Conservation (phyloP, 108 stramenopile genomes). For the Fragilariopsis cylindrus region DNA sequence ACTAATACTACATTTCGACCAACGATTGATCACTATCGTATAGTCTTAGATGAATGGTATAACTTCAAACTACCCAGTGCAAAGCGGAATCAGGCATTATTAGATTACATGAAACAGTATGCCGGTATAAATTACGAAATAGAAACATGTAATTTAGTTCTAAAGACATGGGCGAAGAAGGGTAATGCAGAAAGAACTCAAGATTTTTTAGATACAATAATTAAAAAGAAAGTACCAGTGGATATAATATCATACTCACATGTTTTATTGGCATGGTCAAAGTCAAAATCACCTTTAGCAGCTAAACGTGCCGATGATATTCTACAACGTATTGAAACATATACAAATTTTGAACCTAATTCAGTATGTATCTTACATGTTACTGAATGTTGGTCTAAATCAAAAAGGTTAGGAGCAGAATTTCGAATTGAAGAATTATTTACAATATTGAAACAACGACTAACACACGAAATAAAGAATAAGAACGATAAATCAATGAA, state of each 20-base stretch:
- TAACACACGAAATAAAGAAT: background rate
- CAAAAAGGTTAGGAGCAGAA: conserved; percentile 18
- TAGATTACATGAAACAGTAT: conserved; percentile 11
- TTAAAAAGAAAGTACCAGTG: background rate
- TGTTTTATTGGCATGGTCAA: conserved; percentile 6
- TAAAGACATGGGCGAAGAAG: conserved; percentile 18
- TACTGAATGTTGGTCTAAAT: conserved; percentile 24
- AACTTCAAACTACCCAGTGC: conserved; percentile 15
- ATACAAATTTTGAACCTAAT: conserved; percentile 6
- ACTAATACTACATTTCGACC: background rate
- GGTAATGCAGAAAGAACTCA: conserved; percentile 21
- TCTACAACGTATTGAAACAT: conserved; percentile 5
- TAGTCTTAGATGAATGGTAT: conserved; percentile 4
- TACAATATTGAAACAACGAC: background rate
- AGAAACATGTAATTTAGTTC: conserved; percentile 11
- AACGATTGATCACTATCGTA: background rate
- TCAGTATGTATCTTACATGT: conserved; percentile 16
- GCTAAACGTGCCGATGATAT: conserved; percentile 16
- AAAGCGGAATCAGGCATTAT: conserved; percentile 7
- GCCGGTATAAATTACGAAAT: background rate
- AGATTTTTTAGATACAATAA: conserved; percentile 5
- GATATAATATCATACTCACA: conserved; percentile 6
- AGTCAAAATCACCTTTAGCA: conserved; percentile 19
- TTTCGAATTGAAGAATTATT: conserved; percentile 20
- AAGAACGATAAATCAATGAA: background rate